Evolutionary conservation across 441 rosid species (phyloP), one percentile per base, ranked within the genome.

Genomic region (Brassica balearica): DNA sequence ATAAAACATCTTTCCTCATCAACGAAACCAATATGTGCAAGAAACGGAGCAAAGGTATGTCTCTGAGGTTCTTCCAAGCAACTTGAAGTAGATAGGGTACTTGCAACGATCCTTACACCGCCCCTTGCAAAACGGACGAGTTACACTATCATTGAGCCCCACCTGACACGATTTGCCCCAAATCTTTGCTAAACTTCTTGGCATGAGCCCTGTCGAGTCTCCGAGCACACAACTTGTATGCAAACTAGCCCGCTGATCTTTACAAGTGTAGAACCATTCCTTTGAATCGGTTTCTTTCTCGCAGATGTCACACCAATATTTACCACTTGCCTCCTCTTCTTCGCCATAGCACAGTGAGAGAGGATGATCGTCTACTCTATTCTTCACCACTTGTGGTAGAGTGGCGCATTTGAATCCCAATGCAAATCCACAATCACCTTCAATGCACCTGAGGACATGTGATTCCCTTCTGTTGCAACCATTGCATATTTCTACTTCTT

Each of bases 161-260:
- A 43, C 58, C 58, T 67, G 34, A 11, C 0, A 43, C 8, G 11
- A 20, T 4, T 38, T 2, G 6, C 0, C 0, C 1, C 0, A 0
- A 4, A 8, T 0, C 0, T 4, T 5, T 15, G 43, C 6, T 34
- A 36, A 0, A 10, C 32, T 66, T 20, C 56, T 41, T 66, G 70
- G 70, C 70, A 19, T 66, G 10, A 66, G 4, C 38, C 38, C 38
- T 23, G n/a, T 0, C 8, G 0, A 7, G 3, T 25, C 38, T 48
- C 72, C 60, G 2, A 68, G 8, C n/a, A 68, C 65, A 60, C 65
- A 60, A 0, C 1, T 0, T 8, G 1, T 58, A 58, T 58, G 62
- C 62, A 58, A 58, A 1, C n/a, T 58, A 58, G 62, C n/a, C 0
- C 0, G n/a, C 1, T 58, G 62, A 58, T 58, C 15, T 11, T 22